Conservation (phyloP, 2,329 filamentous ascomycete genomes). For the Colletotrichum sansevieriae region DNA sequence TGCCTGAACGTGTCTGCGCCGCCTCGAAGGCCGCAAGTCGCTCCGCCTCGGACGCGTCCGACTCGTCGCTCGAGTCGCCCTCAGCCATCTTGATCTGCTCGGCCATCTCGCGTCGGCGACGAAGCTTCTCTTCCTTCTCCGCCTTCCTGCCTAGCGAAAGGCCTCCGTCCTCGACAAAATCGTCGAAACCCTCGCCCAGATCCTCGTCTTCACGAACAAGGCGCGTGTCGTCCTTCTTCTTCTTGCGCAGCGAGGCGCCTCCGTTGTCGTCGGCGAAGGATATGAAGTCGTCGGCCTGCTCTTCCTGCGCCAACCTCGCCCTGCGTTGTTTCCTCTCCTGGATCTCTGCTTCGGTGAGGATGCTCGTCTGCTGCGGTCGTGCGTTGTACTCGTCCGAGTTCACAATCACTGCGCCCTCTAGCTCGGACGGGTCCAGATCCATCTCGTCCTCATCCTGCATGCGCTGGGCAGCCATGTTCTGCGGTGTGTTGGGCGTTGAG, state of each 20-base stretch:
- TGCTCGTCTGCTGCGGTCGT: conserved; percentile 57
- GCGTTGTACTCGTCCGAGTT: conserved; percentile 58
- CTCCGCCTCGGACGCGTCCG: conserved; percentile 78
- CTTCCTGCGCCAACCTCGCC: conserved; percentile 81
- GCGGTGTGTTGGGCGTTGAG: conserved; percentile 86
- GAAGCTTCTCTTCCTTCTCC: conserved; percentile 76
- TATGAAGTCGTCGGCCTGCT: conserved; percentile 70
- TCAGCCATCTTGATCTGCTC: conserved; percentile 87
- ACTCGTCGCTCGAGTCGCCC: conserved; percentile 71
- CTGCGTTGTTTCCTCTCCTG: conserved; percentile 70
- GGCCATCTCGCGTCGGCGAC: conserved; percentile 82
- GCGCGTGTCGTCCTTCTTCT: conserved; percentile 71
- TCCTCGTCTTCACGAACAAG: conserved; percentile 91
- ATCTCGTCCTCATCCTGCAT: conserved; percentile 64
- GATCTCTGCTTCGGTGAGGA: conserved; percentile 39
- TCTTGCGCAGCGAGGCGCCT: conserved; percentile 48
- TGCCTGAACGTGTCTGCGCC: conserved; percentile 87
- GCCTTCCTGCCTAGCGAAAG: conserved; percentile 84
- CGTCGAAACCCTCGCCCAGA: conserved; percentile 91
- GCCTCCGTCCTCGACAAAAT: conserved; percentile 87
- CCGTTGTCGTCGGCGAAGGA: conserved; percentile 71
- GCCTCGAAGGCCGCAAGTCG: conserved; percentile 87
- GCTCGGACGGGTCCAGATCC: conserved; percentile 69
- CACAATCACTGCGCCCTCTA: conserved; percentile 76
- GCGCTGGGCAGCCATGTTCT: conserved; percentile 64